A percentile compares a stretch with the other conserved stretches of the same genome.
phyloP scores from a whole-genome alignment of 768 basidiomycete species.

The Boletus tomentosulus region DNA sequence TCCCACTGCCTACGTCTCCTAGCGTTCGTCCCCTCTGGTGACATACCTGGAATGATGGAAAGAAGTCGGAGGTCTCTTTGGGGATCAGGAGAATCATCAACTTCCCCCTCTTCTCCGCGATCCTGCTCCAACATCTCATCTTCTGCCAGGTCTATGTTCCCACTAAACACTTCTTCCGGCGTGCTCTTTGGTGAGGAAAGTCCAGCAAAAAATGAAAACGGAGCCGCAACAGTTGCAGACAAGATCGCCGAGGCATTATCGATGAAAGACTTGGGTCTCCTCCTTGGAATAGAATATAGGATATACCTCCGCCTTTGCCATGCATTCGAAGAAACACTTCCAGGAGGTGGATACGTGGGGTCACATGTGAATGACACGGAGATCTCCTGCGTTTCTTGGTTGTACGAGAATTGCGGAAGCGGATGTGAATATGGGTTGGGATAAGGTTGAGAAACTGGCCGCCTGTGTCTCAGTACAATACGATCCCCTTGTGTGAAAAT shows the following conservation, averaged over 20 bases:
- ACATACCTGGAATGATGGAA: conserved; percentile 38
- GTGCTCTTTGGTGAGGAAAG: conserved; percentile 37
- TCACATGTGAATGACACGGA: conserved; percentile 56
- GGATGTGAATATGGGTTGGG: conserved; percentile 78
- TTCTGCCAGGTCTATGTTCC: conserved; percentile 68
- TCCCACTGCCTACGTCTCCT: conserved; percentile 47
- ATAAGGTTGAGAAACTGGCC: conserved; percentile 71
- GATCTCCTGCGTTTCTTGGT: conserved; percentile 52
- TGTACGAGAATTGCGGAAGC: conserved; percentile 65
- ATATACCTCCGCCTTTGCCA: conserved; percentile 63
- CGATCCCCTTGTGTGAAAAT: conserved; percentile 44
- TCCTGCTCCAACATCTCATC: conserved; percentile 80
- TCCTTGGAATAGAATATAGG: conserved; percentile 61
- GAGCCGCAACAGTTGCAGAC: conserved; percentile 53
- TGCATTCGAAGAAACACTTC: conserved; percentile 32
- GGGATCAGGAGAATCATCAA: conserved; percentile 64
- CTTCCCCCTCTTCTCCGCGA: conserved; percentile 70
- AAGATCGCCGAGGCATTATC: conserved; percentile 69
- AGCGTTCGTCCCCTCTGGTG: conserved; percentile 31
- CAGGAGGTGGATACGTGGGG: conserved; percentile 53
- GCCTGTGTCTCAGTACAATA: conserved; percentile 71
- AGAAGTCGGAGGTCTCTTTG: conserved; percentile 55
- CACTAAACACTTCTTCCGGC: conserved; percentile 64
- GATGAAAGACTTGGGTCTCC: conserved; percentile 63
- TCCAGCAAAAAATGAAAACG: conserved; percentile 52